Evolutionary conservation across 2,329 filamentous ascomycete species (phyloP).

Genomic region (Alternaria arborescens): DNA sequence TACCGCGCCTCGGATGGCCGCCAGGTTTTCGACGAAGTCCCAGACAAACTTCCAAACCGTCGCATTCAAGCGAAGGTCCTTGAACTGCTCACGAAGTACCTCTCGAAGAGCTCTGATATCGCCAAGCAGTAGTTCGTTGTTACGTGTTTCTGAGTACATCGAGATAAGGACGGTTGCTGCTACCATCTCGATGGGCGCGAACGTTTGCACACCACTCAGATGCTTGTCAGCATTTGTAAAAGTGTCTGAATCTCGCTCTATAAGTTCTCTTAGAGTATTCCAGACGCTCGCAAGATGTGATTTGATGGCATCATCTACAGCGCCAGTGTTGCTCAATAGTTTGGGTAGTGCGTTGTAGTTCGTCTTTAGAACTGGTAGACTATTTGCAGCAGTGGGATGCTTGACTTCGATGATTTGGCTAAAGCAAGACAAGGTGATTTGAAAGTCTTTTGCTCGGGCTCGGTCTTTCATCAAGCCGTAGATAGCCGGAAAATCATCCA

Average conservation of each 20-base stretch:
- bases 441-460: constrained; percentile 45
- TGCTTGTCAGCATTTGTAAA: constrained; percentile 43
- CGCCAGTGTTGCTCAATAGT: constrained; percentile 37
- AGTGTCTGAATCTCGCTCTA: constrained; percentile 33
- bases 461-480: constrained; percentile 41
- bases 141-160: constrained; percentile 37
- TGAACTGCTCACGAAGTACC: constrained; percentile 37
- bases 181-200: constrained; percentile 50
- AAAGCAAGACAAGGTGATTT: constrained; percentile 46
- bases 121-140: constrained; percentile 38
- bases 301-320: constrained; percentile 40
- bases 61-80: constrained; percentile 40
- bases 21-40: constrained; percentile 42
- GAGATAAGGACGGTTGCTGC: constrained; percentile 47
- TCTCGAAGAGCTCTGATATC: constrained; percentile 41
- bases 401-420: constrained; percentile 49
- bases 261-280: constrained; percentile 40
- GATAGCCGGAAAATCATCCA: constrained; percentile 54
- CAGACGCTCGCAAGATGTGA: constrained; percentile 47
- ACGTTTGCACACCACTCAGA: constrained; percentile 40
- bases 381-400: constrained; percentile 34
- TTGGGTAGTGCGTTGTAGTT: constrained; percentile 30
- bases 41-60: constrained; percentile 42
- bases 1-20: constrained; percentile 34
- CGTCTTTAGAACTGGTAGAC: constrained; percentile 37